A percentile compares a stretch with the other conserved stretches of the same genome.
These are phyloP conservation scores for Massarina eburnea DNA, from an alignment of 2,329 filamentous ascomycete species.

Conservation along the genomic window DNA sequence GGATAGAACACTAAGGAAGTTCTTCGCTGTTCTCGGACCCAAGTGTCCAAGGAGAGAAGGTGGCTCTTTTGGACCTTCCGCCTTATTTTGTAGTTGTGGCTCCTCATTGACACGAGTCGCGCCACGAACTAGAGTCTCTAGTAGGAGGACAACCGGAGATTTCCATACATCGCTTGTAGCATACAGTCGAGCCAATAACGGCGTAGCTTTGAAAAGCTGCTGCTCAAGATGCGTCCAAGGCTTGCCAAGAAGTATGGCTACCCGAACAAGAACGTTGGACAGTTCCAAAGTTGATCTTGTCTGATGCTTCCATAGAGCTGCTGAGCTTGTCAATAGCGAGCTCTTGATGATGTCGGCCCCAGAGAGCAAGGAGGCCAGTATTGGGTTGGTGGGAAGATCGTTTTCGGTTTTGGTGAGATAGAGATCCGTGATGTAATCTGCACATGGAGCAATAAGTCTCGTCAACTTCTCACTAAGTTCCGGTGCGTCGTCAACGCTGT, in stretches of 20 bases:
- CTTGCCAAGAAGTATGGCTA: slow-evolving; percentile 65
- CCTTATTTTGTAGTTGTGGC: slow-evolving; percentile 9
- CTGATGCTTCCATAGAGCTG: slow-evolving; percentile 57
- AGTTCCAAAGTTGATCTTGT: slow-evolving; percentile 66
- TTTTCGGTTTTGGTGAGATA: slow-evolving; percentile 72
- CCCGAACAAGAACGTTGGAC: slow-evolving; percentile 68
- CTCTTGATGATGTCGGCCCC: slow-evolving; percentile 39
- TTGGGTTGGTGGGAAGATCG: slow-evolving; percentile 73
- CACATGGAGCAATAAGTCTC: slow-evolving; percentile 69
- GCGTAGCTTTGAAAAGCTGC: slow-evolving; percentile 78
- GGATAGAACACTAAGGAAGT: slow-evolving; percentile 78
- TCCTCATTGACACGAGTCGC: slow-evolving; percentile 58
- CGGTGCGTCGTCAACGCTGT: slow-evolving; percentile 68
- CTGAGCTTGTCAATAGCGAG: slow-evolving; percentile 49
- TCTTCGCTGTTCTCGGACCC: slow-evolving; percentile 77
- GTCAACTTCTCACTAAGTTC: slow-evolving; percentile 56
- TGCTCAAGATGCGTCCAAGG: slow-evolving; percentile 69
- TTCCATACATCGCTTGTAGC: slow-evolving; percentile 69
- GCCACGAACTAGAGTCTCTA: slow-evolving; percentile 72
- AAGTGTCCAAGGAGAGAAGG: slow-evolving; percentile 93
- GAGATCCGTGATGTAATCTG: slow-evolving; percentile 73
- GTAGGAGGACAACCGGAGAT: slow-evolving; percentile 65
- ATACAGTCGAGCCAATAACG: slow-evolving; percentile 75
- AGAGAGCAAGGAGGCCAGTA: slow-evolving; percentile 70
- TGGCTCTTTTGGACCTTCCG: slow-evolving; percentile 58